These are phyloP conservation scores for Leucocoprinus birnbaumii DNA, from an alignment of 768 basidiomycete genomes.

Conservation along the genomic window DNA sequence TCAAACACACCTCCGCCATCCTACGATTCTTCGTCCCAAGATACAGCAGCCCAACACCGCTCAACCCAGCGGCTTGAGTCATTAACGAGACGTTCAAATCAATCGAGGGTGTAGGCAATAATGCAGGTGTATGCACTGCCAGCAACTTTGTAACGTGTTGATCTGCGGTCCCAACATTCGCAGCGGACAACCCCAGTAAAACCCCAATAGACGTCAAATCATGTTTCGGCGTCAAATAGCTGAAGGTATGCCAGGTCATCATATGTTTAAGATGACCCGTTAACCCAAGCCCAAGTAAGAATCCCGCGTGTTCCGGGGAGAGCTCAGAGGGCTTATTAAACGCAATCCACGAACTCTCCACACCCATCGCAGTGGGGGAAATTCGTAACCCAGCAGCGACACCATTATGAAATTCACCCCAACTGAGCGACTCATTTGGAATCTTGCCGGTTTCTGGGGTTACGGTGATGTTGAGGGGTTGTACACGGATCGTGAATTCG, in stretches of 20 bases:
- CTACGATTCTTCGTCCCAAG: slow-evolving; percentile 83
- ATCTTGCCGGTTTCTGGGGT: slow-evolving; percentile 73
- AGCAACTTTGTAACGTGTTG: slow-evolving; percentile 87
- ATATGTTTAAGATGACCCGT: slow-evolving; percentile 88
- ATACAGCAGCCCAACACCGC: slow-evolving; percentile 88
- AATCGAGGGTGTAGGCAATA: slow-evolving; percentile 82
- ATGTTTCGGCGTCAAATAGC: slow-evolving; percentile 93
- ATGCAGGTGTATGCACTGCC: slow-evolving; percentile 89
- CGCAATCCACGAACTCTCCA: slow-evolving; percentile 94
- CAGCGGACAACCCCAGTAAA: slow-evolving; percentile 89
- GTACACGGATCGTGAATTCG: slow-evolving; percentile 71
- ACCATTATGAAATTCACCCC: slow-evolving; percentile 99
- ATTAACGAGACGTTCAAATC: slow-evolving; percentile 89
- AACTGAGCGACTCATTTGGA: slow-evolving; percentile 65
- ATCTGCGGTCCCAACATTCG: slow-evolving; percentile 83
- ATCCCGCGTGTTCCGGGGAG: slow-evolving; percentile 94
- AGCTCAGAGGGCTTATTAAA: slow-evolving; percentile 93
- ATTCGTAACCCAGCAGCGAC: slow-evolving; percentile 90
- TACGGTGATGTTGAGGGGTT: slow-evolving; percentile 66
- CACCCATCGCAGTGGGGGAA: slow-evolving; percentile 63
- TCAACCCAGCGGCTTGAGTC: slow-evolving; percentile 85
- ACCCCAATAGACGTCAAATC: slow-evolving; percentile 93
- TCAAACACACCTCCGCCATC: slow-evolving; percentile 91
- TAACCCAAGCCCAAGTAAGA: slow-evolving; percentile 88
- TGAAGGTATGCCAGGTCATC: slow-evolving; percentile 94